Evolutionary conservation across 2,329 filamentous ascomycete genomes (phyloP), one percentile per base, ranked within the genome.

Genomic region (Dactylellina parvicollis): DNA sequence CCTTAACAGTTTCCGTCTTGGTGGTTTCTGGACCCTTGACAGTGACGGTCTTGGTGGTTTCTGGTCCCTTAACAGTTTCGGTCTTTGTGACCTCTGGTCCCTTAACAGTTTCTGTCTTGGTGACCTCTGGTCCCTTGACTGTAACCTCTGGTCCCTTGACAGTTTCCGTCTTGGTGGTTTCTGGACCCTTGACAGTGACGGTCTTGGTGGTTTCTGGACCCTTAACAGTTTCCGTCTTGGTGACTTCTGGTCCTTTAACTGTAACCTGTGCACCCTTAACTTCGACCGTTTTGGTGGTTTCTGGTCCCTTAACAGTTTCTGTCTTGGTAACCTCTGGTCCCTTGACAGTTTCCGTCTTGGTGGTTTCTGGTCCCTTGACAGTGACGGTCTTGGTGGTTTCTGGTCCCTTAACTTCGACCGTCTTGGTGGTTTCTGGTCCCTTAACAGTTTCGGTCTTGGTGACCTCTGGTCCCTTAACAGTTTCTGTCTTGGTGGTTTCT

Each of bases 281-380:
- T 22, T 20, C 42, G 24, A 5, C 20, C 4, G 12, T 38, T 8
- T 40, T 42, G 14, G 52, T 56, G 22, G 42, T 20, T 3, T 20
- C 28, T 30, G 36, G 22, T 8, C 18, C 9, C 40, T 47, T 59
- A 32, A 32, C 30, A 18, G 55, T 16, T n/a, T 10, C 30, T 12
- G 54, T 56, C 57, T 62, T 62, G 30, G 57, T 62, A n/a, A 50
- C n/a, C 14, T n/a, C 18, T n/a, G 28, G 60, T 36, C 8, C 38
- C 10, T 46, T 12, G 18, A 44, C 26, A 14, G 50, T 47, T 18
- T 18, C 52, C 2, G 52, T 42, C 52, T 44, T 59, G n/a, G 55
- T 59, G 36, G 44, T 34, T 38, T 32, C 46, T 10, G 14, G 22
- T 5, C 22, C 42, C 18, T 44, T n/a, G 22, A 18, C 38, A n/a